These are phyloP conservation scores for Ramalina peruviana DNA, from an alignment of 495 filamentous ascomycete genomes.

Conservation along the genomic window DNA sequence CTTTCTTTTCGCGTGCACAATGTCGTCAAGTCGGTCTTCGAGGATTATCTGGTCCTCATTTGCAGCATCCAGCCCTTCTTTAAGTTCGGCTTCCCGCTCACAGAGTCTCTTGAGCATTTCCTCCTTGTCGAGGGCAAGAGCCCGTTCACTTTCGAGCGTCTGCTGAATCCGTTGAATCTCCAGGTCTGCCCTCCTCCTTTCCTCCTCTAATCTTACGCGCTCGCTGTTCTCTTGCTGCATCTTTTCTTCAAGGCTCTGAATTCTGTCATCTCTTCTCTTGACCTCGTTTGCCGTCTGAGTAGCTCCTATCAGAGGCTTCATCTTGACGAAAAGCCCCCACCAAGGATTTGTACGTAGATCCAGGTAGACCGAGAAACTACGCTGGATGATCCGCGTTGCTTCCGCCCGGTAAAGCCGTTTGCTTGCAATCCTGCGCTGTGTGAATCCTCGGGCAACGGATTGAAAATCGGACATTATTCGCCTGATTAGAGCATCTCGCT, in stretches of 20 bases:
- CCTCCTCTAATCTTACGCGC: constrained; percentile 75
- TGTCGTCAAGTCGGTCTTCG: constrained; percentile 81
- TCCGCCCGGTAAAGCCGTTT: constrained; percentile 91
- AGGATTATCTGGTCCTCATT: constrained; percentile 88
- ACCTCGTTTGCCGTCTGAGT: constrained; percentile 83
- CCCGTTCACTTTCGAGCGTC: constrained; percentile 86
- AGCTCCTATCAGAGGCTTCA: constrained; percentile 88
- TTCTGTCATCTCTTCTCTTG: constrained; percentile 86
- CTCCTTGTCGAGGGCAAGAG: constrained; percentile 90
- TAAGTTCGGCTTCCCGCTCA: constrained; percentile 65
- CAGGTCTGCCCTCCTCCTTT: constrained; percentile 69
- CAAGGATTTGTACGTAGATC: constrained; percentile 83
- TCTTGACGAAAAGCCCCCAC: constrained; percentile 91
- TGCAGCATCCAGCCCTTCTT: constrained; percentile 84
- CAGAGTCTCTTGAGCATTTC: constrained; percentile 97
- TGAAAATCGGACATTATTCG: constrained; percentile 93
- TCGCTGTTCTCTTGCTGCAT: constrained; percentile 65
- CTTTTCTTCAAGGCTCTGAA: constrained; percentile 68
- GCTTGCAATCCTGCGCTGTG: constrained; percentile 71
- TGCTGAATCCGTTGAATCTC: constrained; percentile 85
- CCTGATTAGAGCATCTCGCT: constrained; percentile 78
- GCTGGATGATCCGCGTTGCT: constrained; percentile 85
- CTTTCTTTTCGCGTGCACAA: constrained; percentile 79
- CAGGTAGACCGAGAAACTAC: constrained; percentile 80
- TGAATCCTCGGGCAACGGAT: constrained; percentile 77